Percentiles rank a stretch among this genome's conserved stretches.
These are phyloP conservation scores for Beauveria scarabaeidicola DNA, from an alignment of 2,329 filamentous ascomycete species.

Conservation along the genomic window DNA sequence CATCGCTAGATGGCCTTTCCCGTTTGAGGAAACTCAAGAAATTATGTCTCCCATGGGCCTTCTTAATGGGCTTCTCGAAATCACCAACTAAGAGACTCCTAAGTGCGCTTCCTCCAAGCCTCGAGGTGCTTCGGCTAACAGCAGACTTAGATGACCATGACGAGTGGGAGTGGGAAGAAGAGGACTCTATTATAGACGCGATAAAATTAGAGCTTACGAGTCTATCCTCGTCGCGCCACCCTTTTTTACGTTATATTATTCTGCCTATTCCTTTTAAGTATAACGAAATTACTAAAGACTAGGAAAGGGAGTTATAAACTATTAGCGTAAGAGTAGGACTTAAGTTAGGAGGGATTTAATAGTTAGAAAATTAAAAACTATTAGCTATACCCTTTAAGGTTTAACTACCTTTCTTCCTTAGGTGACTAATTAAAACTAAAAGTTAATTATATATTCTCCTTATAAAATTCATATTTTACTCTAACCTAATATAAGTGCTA, in stretches of 20 bases:
- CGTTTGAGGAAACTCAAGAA: neutral
- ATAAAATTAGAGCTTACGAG: neutral
- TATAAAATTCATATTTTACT: no score
- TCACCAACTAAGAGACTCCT: neutral
- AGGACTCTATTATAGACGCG: neutral
- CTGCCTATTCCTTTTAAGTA: neutral
- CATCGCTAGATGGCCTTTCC: neutral
- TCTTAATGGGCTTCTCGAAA: neutral
- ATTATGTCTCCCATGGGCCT: neutral
- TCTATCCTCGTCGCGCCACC: neutral
- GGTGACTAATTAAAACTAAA: no score
- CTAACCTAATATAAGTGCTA: no score
- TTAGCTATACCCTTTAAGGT: no score
- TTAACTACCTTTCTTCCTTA: no score
- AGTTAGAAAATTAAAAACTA: neutral
- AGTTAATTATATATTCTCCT: no score
- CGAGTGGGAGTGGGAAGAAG: neutral
- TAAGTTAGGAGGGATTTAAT: neutral
- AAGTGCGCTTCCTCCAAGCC: neutral
- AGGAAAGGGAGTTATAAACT: neutral
- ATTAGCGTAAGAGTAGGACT: neutral
- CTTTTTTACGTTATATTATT: neutral
- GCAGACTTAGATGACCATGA: neutral
- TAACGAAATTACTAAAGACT: neutral
- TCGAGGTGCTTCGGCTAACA: neutral